Conservation (phyloP, 2,329 filamentous ascomycete species). For the Knufia fluminis region DNA sequence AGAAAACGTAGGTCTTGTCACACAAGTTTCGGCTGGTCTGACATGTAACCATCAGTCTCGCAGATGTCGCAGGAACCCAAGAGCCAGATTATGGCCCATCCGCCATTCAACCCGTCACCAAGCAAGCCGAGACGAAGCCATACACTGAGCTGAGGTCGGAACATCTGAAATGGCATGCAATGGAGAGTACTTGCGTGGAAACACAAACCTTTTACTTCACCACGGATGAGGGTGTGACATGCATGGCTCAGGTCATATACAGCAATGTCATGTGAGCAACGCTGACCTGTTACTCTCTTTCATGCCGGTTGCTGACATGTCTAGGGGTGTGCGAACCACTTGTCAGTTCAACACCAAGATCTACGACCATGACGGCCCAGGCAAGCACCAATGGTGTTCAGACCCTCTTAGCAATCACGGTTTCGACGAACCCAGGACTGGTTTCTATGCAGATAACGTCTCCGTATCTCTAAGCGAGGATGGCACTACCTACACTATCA, state of each 20-base stretch:
- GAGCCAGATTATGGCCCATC: constrained; percentile 90
- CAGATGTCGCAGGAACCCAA: constrained; percentile 83
- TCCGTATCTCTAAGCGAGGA: constrained; percentile 80
- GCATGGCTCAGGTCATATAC: constrained; percentile 86
- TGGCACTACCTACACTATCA: constrained; percentile 74
- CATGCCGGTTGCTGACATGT: constrained; percentile 9
- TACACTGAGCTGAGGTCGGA: constrained; percentile 71
- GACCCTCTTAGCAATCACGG: constrained; percentile 68
- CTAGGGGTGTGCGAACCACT: constrained; percentile 78
- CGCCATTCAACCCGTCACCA: constrained; percentile 75
- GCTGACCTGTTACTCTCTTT: constrained; percentile 7
- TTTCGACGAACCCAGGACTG: constrained; percentile 74
- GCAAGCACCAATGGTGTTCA: constrained; percentile 73
- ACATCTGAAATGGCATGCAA: constrained; percentile 71
- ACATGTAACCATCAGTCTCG: constrained; percentile 37
- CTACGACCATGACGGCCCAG: constrained; percentile 64
- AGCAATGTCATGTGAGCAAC: constrained; percentile 80
- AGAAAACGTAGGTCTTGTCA: constrained; percentile 64
- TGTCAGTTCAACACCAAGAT: constrained; percentile 92
- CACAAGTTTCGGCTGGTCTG: constrained; percentile 14
- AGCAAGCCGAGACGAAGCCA: constrained; percentile 66
- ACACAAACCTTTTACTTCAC: constrained; percentile 91
- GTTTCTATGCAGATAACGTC: constrained; percentile 78
- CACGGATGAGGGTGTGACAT: constrained; percentile 65
- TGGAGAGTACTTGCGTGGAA: constrained; percentile 83